Base-by-base conservation (phyloP, 306 rosid species). In the Arachis stenosperma region DNA sequence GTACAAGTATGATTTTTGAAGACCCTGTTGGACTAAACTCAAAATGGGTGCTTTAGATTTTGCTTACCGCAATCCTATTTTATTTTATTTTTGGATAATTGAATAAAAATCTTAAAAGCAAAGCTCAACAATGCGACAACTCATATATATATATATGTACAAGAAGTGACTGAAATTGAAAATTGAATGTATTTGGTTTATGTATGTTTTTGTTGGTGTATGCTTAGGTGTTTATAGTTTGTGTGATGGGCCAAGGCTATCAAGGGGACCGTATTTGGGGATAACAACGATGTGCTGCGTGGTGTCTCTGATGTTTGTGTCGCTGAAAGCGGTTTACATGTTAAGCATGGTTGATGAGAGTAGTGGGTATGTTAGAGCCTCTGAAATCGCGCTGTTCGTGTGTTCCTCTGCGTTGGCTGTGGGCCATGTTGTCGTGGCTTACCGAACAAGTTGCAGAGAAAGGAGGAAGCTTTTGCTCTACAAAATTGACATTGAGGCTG, bases 401-500 rank as follows among this genome's bases (percentile, higher is more conserved):
- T 88, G 97, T 30, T 95, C 99, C 9, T 76, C 71, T 67, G 86
- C 48, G 75, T 85, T 95, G 87, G 97, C 96, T 5, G 82, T 88
- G 78, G 99, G 92, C 8, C 99, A 95, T 76, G 69, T 95, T 17
- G 83, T 81, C 6, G 98, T 88, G 63, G 99, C 99, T 3, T 90
- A 95, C 63, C 87, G 92, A 78, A 95, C 99, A 9, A 90, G 98
- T 86, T 95, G 99, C 89, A 90, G 90, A 81, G 99, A 95, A 65
- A 86, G 98, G 77, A 70, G 98, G 67, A 95, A 91, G 89, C 99
- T 95, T 69, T 73, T 88, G 81, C 96, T 95, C 65, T 95, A 90
- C 87, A 95, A 86, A 79, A 95, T 95, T 78, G 99, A 95, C 85
- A 87, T 91, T 40, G 99, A 95, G 88, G 89, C 99, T 74, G 98